These are phyloP conservation scores for Sutorius australiensis DNA, from an alignment of 768 basidiomycete genomes.

Conservation along the genomic window DNA sequence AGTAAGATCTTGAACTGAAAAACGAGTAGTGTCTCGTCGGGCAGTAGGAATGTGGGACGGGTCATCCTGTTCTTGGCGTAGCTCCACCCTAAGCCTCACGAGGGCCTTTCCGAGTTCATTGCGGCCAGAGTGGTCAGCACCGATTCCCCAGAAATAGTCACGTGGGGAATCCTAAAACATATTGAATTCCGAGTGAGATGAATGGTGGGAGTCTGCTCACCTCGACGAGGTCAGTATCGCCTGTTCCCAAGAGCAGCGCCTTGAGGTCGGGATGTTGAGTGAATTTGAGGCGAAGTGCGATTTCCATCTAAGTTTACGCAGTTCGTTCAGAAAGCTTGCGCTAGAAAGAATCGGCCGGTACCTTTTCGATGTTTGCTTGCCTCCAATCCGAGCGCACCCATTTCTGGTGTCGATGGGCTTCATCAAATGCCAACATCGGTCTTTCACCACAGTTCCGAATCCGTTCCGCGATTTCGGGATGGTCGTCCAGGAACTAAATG, in stretches of 20 bases:
- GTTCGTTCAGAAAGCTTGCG: neutral
- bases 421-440: slow-evolving; percentile 62
- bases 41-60: slow-evolving; percentile 28
- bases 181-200: neutral
- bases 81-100: slow-evolving; percentile 53
- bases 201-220: slow-evolving; percentile 31
- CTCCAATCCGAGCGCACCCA: slow-evolving; percentile 66
- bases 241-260: slow-evolving; percentile 58
- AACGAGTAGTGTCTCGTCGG: slow-evolving; percentile 26
- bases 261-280: slow-evolving; percentile 61
- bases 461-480: slow-evolving; percentile 64
- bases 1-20: slow-evolving; percentile 32
- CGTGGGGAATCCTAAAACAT: slow-evolving; percentile 59
- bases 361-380: slow-evolving; percentile 63
- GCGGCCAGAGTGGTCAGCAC: slow-evolving; percentile 58
- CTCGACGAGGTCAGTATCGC: slow-evolving; percentile 66
- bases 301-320: slow-evolving; percentile 54
- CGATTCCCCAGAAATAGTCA: slow-evolving; percentile 78
- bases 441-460: slow-evolving; percentile 60
- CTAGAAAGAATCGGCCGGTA: slow-evolving; percentile 20
- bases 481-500: slow-evolving; percentile 53
- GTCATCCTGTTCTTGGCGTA: slow-evolving; percentile 37
- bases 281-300: slow-evolving; percentile 63
- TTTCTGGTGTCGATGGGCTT: slow-evolving; percentile 61
- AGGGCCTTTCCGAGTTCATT: slow-evolving; percentile 75